These are phyloP conservation scores for Metschnikowia drakensbergensis DNA, from an alignment of 805 yeast species.

Conservation along the genomic window DNA sequence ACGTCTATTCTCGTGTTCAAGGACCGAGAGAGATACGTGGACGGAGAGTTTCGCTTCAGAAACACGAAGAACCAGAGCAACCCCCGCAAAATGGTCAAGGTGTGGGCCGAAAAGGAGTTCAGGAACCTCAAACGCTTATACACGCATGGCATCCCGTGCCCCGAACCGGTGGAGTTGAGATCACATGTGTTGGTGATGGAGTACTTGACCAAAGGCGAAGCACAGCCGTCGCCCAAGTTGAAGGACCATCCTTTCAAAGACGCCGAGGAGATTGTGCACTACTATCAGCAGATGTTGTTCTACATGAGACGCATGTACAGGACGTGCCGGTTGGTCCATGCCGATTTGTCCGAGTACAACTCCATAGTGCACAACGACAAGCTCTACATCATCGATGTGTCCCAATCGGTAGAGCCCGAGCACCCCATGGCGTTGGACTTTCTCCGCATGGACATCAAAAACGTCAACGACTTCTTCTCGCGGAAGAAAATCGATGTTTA, in stretches of 20 bases:
- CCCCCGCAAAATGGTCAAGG: slow-evolving; percentile 94
- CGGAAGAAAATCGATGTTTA: slow-evolving; percentile 69
- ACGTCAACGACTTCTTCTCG: slow-evolving; percentile 83
- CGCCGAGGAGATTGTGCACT: slow-evolving; percentile 59
- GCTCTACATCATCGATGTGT: slow-evolving; percentile 89
- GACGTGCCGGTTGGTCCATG: slow-evolving; percentile 88
- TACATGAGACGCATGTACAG: slow-evolving; percentile 87
- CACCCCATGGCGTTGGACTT: slow-evolving; percentile 97
- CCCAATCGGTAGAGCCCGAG: slow-evolving; percentile 96
- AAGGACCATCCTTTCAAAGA: slow-evolving; percentile 76
- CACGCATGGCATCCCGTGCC: slow-evolving; percentile 81
- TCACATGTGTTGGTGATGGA: slow-evolving; percentile 95
- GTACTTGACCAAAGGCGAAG: slow-evolving; percentile 71
- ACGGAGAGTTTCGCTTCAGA: slow-evolving; percentile 91
- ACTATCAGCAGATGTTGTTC: slow-evolving; percentile 74
- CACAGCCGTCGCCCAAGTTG: slow-evolving; percentile 87
- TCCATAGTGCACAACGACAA: slow-evolving; percentile 76
- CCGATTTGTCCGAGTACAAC: slow-evolving; percentile 94
- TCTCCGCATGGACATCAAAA: slow-evolving; percentile 94
- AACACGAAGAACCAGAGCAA: slow-evolving; percentile 81
- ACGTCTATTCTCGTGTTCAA: slow-evolving; percentile 96
- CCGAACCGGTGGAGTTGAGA: slow-evolving; percentile 84
- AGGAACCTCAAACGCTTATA: slow-evolving; percentile 83
- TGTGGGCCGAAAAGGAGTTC: slow-evolving; percentile 98
- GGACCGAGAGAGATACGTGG: slow-evolving; percentile 93